Evolutionary conservation across 2,329 filamentous ascomycete genomes (phyloP).

Genomic region (Microdochium nivale): DNA sequence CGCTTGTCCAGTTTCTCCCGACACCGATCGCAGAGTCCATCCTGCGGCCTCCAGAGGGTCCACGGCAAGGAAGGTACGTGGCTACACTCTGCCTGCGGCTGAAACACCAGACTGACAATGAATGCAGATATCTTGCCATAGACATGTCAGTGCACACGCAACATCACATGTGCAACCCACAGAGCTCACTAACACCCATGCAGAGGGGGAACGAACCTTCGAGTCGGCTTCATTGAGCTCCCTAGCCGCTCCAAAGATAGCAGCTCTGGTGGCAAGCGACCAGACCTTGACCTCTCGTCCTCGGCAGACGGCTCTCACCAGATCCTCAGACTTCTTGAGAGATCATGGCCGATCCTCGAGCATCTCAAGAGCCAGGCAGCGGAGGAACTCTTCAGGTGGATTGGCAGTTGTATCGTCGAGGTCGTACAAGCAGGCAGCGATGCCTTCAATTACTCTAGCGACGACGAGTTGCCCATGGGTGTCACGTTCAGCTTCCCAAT

Average conservation of each 20-base stretch:
- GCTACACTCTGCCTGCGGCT: background rate
- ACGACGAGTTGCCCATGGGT: constrained; percentile 49
- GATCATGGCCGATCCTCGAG: constrained; percentile 65
- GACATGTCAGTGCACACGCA: constrained; percentile 47
- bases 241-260: constrained; percentile 24
- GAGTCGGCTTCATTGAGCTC: constrained; percentile 60
- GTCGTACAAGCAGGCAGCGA: constrained; percentile 54
- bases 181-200: constrained; percentile 10
- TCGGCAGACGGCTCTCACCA: constrained; percentile 17
- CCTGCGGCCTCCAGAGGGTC: constrained; percentile 35
- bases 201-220: constrained; percentile 60
- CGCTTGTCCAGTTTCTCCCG: constrained; percentile 46
- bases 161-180: constrained; percentile 1
- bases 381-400: constrained; percentile 72
- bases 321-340: constrained; percentile 55
- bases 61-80: constrained; percentile 40
- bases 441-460: constrained; percentile 28
- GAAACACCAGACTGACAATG: constrained; percentile 7
- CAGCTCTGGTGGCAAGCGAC: constrained; percentile 1
- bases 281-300: background rate
- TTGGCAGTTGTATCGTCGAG: constrained; percentile 66
- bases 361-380: constrained; percentile 67
- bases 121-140: constrained; percentile 49
- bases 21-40: constrained; percentile 55
- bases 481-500: constrained; percentile 67